Evolutionary conservation across 2,329 filamentous ascomycete genomes (phyloP).

Genomic region (Pseudopyrenochaeta lycopersici): DNA sequence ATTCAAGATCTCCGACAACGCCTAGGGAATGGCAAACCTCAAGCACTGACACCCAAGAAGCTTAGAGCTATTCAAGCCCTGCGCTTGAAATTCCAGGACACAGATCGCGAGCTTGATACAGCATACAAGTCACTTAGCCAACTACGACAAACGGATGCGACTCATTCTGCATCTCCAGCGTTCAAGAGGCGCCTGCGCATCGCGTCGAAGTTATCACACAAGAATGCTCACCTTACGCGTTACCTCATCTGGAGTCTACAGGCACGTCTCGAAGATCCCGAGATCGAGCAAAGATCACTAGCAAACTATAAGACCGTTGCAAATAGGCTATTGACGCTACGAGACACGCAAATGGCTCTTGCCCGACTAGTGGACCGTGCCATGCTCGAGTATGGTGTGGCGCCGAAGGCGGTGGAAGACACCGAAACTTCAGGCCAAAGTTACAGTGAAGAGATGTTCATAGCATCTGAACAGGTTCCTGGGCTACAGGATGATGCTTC

Average conservation of each 20-base stretch:
- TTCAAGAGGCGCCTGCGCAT: slow-evolving; percentile 33
- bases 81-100: slow-evolving; percentile 24
- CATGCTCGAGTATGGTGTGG: slow-evolving; percentile 32
- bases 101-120: slow-evolving; percentile 26
- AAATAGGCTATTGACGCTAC: slow-evolving; percentile 35
- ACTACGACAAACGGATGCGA: slow-evolving; percentile 8
- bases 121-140: slow-evolving; percentile 23
- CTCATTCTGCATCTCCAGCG: slow-evolving; percentile 13
- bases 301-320: slow-evolving; percentile 29
- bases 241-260: slow-evolving; percentile 40
- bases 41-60: slow-evolving; percentile 15
- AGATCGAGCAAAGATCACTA: slow-evolving; percentile 15
- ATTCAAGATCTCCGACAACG: slow-evolving; percentile 18
- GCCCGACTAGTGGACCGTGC: slow-evolving; percentile 32
- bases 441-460: neutral
- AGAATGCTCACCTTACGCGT: slow-evolving; percentile 38
- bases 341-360: slow-evolving; percentile 43
- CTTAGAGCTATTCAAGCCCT: slow-evolving; percentile 14
- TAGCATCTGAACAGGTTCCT: neutral
- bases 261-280: slow-evolving; percentile 33
- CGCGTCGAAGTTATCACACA: slow-evolving; percentile 32
- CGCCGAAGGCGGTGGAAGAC: slow-evolving; percentile 17
- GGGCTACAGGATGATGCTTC: neutral
- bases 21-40: slow-evolving; percentile 6
- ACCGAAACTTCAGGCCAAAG: neutral